Evolutionary conservation across 2,329 filamentous ascomycete genomes (phyloP).

Genomic region (Purpureocillium takamizusanense): DNA sequence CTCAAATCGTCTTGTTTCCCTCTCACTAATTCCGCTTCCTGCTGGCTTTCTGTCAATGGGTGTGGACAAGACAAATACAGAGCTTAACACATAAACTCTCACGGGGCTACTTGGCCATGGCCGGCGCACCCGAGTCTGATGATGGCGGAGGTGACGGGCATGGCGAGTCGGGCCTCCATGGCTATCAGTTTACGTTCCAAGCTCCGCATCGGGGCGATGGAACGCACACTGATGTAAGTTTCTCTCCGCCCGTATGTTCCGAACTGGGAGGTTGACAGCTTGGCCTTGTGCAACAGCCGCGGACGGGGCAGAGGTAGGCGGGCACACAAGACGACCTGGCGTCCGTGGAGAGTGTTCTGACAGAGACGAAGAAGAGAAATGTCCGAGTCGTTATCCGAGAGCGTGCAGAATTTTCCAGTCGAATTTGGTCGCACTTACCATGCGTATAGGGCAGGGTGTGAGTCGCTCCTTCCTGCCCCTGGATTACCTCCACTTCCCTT

Average conservation of each 20-base stretch:
- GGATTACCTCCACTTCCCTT: too few species aligned
- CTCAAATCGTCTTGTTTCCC: too few species aligned
- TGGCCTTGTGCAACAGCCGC: too few species aligned
- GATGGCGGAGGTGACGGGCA: not conserved
- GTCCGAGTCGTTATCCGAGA: slow-evolving; percentile 30
- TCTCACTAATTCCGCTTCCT: too few species aligned
- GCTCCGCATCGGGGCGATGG: slow-evolving; percentile 16
- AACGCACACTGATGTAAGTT: slow-evolving; percentile 14
- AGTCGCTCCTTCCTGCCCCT: slow-evolving; percentile 14
- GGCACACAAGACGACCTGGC: not conserved
- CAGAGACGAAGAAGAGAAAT: slow-evolving; percentile 7
- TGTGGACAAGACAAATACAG: too few species aligned
- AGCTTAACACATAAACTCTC: too few species aligned
- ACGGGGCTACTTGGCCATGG: not conserved
- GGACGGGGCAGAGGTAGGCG: not conserved
- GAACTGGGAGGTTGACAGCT: too few species aligned
- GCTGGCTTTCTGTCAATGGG: too few species aligned
- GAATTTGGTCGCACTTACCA: slow-evolving; percentile 38
- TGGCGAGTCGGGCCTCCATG: not conserved
- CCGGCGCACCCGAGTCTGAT: not conserved
- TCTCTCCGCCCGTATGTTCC: too few species aligned
- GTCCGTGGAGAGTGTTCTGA: not conserved
- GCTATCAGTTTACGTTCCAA: slow-evolving; percentile 25
- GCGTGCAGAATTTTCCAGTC: slow-evolving; percentile 30
- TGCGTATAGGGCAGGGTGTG: slow-evolving; percentile 37